Conservation (phyloP, 148 eudicot genomes). For the Heliosperma pusillum region DNA sequence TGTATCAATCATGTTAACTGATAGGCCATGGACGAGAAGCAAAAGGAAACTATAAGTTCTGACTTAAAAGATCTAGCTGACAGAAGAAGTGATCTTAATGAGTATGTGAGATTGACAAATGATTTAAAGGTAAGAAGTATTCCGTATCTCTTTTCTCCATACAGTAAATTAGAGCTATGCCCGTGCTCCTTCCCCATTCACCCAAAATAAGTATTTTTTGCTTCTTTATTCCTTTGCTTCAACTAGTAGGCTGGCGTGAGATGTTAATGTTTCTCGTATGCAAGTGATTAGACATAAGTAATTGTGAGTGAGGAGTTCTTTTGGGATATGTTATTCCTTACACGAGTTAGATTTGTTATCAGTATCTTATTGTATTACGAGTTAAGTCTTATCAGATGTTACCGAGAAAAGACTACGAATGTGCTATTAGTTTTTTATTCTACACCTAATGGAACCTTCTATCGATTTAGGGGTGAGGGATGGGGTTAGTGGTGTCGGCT, state of each 20-base stretch:
- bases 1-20: conserved; percentile 17
- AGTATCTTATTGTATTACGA: neutral
- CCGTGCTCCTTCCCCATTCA: neutral
- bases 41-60: conserved; percentile 62
- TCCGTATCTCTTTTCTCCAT: neutral
- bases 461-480: no score
- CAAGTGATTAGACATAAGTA: neutral
- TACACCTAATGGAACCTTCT: neutral
- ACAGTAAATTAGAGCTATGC: neutral
- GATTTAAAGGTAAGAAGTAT: conserved; percentile 57
- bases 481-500: no score
- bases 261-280: neutral
- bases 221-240: neutral
- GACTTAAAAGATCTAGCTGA: conserved; percentile 61
- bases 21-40: conserved; percentile 83
- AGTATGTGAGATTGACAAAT: conserved; percentile 57
- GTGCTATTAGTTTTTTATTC: neutral
- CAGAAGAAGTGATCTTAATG: conserved; percentile 74
- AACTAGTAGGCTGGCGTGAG: neutral
- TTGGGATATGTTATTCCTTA: neutral
- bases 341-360: neutral
- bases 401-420: neutral
- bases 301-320: no score
- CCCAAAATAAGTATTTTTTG: neutral
- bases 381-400: no score